A percentile compares a stretch with the other conserved stretches of the same genome.
These are phyloP conservation scores for Rheum nobile DNA, from an alignment of 148 eudicot species.

Conservation along the genomic window DNA sequence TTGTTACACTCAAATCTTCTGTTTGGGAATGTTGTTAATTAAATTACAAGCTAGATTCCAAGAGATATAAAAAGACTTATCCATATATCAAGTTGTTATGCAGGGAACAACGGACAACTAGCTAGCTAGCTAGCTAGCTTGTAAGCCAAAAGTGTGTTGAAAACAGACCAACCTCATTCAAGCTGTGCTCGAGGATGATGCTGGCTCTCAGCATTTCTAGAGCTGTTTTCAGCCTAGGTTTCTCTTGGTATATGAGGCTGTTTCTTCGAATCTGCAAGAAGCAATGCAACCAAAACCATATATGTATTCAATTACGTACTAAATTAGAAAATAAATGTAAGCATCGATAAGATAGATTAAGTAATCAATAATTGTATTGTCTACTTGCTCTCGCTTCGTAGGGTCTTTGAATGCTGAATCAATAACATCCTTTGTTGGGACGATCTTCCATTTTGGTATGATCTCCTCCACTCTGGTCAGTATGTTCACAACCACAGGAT, in stretches of 20 bases:
- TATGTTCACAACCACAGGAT: slow-evolving; percentile 60
- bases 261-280: slow-evolving; percentile 58
- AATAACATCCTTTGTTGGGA: slow-evolving; percentile 86
- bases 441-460: slow-evolving; percentile 98
- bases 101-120: too few relatives aligned
- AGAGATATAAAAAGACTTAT: too few relatives aligned
- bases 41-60: too few relatives aligned
- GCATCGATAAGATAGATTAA: too few relatives aligned
- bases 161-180: slow-evolving; percentile 42
- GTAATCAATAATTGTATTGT: too few relatives aligned
- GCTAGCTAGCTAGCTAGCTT: too few relatives aligned
- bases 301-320: not conserved
- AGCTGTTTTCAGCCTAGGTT: slow-evolving; percentile 91
- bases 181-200: slow-evolving; percentile 70
- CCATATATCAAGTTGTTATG: too few relatives aligned
- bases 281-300: not conserved
- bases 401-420: slow-evolving; percentile 94
- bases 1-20: too few relatives aligned
- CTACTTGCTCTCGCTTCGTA: slow-evolving; percentile 74
- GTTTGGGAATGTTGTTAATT: too few relatives aligned
- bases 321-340: too few relatives aligned
- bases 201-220: slow-evolving; percentile 97
- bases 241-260: slow-evolving; percentile 80
- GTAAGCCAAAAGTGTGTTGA: not conserved
- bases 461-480: slow-evolving; percentile 79